These are phyloP conservation scores for Lasiosphaeria hispida DNA, from an alignment of 495 filamentous ascomycete genomes.

Conservation along the genomic window DNA sequence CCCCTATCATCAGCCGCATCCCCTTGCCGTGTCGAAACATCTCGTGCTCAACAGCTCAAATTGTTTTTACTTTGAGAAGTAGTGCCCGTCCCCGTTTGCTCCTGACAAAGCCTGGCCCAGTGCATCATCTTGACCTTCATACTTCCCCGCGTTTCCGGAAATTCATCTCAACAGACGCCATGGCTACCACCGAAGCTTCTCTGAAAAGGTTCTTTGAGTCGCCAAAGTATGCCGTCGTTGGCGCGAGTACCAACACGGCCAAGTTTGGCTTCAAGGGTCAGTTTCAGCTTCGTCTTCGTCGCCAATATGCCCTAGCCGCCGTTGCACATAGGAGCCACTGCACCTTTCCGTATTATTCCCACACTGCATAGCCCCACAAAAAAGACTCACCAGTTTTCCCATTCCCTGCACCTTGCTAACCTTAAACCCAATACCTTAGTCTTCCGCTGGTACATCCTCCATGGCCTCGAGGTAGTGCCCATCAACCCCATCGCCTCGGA, in stretches of 20 bases:
- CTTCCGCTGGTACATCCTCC: conserved; percentile 81
- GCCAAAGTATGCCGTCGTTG: conserved; percentile 83
- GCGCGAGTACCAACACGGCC: conserved; percentile 74
- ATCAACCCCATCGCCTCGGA: conserved; percentile 70
- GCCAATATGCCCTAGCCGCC: no score
- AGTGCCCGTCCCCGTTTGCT: no score
- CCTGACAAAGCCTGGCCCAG: no score
- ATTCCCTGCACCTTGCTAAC: conserved; percentile 18
- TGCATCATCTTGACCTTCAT: not conserved
- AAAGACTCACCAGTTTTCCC: not conserved
- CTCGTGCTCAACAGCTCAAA: no score
- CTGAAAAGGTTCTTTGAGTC: conserved; percentile 81
- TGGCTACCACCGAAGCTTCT: conserved; percentile 54
- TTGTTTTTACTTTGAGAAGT: no score
- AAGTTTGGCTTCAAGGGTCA: conserved; percentile 92
- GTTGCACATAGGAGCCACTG: no score
- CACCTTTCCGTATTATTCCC: not conserved
- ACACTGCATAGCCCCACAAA: no score
- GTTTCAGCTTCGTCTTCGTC: no score
- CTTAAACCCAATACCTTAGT: conserved; percentile 55
- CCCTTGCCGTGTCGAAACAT: no score
- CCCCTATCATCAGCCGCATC: no score
- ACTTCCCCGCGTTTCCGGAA: conserved; percentile 4
- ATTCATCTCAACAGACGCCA: conserved; percentile 16
- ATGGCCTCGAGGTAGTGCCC: conserved; percentile 72